phyloP scores from a whole-genome alignment of 108 stramenopile species.

The Seminavis robusta region DNA sequence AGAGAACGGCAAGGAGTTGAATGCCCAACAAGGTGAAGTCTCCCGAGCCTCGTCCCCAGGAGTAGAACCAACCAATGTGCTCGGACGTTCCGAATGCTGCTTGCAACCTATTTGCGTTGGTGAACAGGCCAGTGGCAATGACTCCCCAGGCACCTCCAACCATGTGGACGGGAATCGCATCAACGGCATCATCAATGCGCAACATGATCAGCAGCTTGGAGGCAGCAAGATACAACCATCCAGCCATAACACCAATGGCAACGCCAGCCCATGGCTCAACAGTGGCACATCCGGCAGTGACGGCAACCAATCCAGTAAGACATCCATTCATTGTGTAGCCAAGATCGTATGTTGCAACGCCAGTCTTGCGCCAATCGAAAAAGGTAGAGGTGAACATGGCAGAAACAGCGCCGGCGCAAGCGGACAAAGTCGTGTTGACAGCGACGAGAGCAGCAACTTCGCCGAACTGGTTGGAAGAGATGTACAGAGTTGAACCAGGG shows the following conservation, averaged over 20 bases:
- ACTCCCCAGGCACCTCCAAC: conserved; percentile 58
- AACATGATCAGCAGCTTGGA: conserved; percentile 42
- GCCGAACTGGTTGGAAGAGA: conserved; percentile 37
- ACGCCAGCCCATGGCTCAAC: conserved; percentile 77
- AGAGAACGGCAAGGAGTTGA: conserved; percentile 48
- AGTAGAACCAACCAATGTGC: conserved; percentile 41
- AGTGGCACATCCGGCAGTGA: conserved; percentile 67
- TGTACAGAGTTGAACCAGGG: conserved; percentile 52
- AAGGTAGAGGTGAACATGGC: conserved; percentile 61
- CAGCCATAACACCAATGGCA: conserved; percentile 67
- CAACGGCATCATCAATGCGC: conserved; percentile 81
- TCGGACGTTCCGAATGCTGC: conserved; percentile 10
- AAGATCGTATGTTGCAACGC: conserved; percentile 42
- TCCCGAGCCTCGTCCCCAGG: conserved; percentile 41
- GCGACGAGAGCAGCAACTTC: conserved; percentile 59
- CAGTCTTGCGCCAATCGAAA: conserved; percentile 22
- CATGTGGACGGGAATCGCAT: conserved; percentile 66
- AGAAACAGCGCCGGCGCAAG: conserved; percentile 49
- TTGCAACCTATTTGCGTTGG: conserved; percentile 10
- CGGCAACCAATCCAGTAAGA: conserved; percentile 50
- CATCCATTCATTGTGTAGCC: conserved; percentile 61
- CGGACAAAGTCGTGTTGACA: conserved; percentile 71
- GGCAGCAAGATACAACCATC: conserved; percentile 42
- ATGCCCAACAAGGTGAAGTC: conserved; percentile 51
- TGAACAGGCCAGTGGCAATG: conserved; percentile 50